phyloP scores from a whole-genome alignment of 768 basidiomycete species.

The Rhizopogon rudus region DNA sequence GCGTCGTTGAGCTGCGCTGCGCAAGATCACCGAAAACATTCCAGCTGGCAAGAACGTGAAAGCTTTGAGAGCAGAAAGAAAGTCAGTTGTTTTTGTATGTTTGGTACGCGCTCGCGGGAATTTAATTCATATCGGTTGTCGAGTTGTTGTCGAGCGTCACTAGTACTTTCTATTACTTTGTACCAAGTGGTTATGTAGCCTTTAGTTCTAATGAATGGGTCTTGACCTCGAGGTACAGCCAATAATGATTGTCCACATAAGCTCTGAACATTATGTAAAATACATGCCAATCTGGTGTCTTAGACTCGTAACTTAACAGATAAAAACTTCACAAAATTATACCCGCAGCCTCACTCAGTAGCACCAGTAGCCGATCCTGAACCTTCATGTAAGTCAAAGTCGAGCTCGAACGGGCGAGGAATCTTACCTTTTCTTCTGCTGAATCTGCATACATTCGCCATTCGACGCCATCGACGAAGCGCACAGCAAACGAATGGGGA shows the following conservation, averaged over 20 bases:
- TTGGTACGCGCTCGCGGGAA: not conserved
- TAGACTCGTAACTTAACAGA: not conserved
- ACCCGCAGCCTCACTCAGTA: slow-evolving; percentile 24
- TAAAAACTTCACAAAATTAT: slow-evolving; percentile 16
- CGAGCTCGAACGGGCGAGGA: not conserved
- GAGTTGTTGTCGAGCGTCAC: too few species aligned
- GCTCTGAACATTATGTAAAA: not conserved
- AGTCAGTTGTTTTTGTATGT: not conserved
- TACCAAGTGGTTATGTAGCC: too few species aligned
- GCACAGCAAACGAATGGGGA: slow-evolving; percentile 60
- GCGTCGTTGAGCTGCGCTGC: slow-evolving; percentile 18
- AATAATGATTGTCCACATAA: not conserved
- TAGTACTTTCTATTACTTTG: too few species aligned
- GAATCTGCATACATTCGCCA: slow-evolving; percentile 62
- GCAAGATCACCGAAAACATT: slow-evolving; percentile 21
- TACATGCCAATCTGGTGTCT: not conserved
- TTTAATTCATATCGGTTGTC: not conserved
- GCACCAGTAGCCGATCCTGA: slow-evolving; percentile 23
- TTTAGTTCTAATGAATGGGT: not conserved
- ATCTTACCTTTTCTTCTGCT: slow-evolving; percentile 54
- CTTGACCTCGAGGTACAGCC: not conserved
- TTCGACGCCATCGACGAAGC: slow-evolving; percentile 44
- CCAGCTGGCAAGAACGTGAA: not conserved
- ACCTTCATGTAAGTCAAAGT: not conserved
- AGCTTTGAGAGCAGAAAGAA: not conserved